Base-by-base conservation (phyloP, 2,329 filamentous ascomycete genomes). In the Colletotrichum abscissum region DNA sequence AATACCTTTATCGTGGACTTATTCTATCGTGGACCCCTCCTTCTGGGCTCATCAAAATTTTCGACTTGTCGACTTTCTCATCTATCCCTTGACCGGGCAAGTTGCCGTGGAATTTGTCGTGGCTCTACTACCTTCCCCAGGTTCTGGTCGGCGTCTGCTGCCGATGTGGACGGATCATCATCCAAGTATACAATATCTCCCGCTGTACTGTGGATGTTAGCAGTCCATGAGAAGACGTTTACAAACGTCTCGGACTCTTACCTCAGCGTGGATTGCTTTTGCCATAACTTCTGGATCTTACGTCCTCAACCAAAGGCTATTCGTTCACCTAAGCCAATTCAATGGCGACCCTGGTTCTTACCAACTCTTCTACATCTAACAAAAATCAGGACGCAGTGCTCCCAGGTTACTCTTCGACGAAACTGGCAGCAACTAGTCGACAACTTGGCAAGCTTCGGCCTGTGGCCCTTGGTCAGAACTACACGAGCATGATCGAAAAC, bases 11-110 rank as follows among this genome's bases (percentile, higher is more conserved):
- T 19, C 42, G 42, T 46, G 19, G 5, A 46, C 35, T 16, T 12
- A 14, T 5, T 16, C 35, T 38, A 38, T 16, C 35, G 35, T 6
- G 5, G 14, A 38, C 14, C 5, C 14, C 14, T 42, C 3, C 14
- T 16, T 2, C 1, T 3, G 38, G 38, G 5, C 0, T 42, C 38
- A 42, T 3, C 38, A 42, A n/a, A n/a, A n/a, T n/a, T 5, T 6
- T 49, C 6, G 42, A 19, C 42, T n/a, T n/a, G 0, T 0, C 19
- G 19, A n/a, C 42, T 0, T 1, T 1, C 42, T 7, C 3, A 49
- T n/a, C 2, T 19, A 0, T n/a, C 3, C 42, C 19, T 49, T 49
- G 6, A 8, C n/a, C 19, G 42, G 42, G 6, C 16, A 19, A 49
- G 2, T 49, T 9, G 8, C 42, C 42, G 42, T 19, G 42, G 42